A percentile compares a stretch with the other conserved stretches of the same genome.
phyloP scores from a whole-genome alignment of 2,329 filamentous ascomycete species.

The Calonectria leucothoes region DNA sequence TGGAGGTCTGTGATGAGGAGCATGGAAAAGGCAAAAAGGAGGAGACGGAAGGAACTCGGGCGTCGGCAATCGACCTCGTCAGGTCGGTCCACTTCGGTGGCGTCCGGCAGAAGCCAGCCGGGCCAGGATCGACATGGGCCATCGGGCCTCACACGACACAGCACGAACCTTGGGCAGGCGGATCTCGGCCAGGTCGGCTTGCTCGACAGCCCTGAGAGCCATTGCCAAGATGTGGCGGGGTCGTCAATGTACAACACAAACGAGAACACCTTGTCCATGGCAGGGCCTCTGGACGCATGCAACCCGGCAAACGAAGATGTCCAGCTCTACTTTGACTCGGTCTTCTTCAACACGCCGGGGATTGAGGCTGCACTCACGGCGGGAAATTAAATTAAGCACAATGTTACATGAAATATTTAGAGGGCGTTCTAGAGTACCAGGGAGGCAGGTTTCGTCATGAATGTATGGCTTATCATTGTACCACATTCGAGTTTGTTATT shows the following conservation, averaged over 20 bases:
- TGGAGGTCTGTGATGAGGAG: conserved; percentile 20
- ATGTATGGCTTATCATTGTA: not conserved
- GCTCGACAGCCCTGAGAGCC: not conserved
- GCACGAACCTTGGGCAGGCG: not conserved
- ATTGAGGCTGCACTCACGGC: not conserved
- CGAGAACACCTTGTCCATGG: not conserved
- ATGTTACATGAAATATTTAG: not conserved
- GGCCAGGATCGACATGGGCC: not conserved
- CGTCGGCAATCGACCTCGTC: conserved; percentile 13
- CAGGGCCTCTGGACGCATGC: not conserved
- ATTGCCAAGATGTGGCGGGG: not conserved
- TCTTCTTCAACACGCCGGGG: not conserved
- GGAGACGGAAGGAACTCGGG: conserved; percentile 13
- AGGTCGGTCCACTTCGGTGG: not conserved
- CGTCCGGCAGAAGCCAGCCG: not conserved
- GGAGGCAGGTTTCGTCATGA: not conserved
- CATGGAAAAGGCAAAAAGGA: conserved; percentile 16
- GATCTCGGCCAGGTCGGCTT: not conserved
- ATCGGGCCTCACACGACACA: not conserved
- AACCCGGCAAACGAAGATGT: not conserved
- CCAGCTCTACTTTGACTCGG: conserved; percentile 10
- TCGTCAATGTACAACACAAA: conserved; percentile 1
- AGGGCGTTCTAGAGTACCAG: not conserved
- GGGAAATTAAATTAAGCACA: not conserved
- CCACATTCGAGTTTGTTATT: not conserved